Evolutionary conservation across 257 asterid species (phyloP).

Genomic region (Prunella vulgaris): DNA sequence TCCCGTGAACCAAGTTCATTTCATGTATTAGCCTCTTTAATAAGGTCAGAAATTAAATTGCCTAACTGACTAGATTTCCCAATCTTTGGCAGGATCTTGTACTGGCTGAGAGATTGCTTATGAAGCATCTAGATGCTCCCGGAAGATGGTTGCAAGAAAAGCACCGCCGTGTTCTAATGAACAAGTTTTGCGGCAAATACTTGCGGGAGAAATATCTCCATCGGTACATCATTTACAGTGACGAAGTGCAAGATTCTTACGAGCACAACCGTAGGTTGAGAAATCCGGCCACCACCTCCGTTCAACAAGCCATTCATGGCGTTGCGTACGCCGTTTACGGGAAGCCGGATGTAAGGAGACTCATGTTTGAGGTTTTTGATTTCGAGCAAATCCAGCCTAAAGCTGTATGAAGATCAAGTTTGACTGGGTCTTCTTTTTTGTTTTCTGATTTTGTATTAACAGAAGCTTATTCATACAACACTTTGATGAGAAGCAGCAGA

Average conservation of each 20-base stretch:
- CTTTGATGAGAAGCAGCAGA: constrained; percentile 6
- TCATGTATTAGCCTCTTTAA: too few relatives aligned
- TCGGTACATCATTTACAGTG: constrained; percentile 73
- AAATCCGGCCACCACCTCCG: constrained; percentile 94
- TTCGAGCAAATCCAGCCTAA: constrained; percentile 93
- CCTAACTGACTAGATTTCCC: not conserved
- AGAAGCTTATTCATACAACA: constrained; percentile 5
- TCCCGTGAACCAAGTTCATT: too few relatives aligned
- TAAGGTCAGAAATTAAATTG: too few relatives aligned
- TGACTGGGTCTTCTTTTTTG: not conserved
- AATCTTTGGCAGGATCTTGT: constrained; percentile 66
- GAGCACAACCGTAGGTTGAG: constrained; percentile 92
- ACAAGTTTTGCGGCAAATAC: constrained; percentile 89
- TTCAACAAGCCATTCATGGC: constrained; percentile 96
- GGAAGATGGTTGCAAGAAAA: constrained; percentile 88
- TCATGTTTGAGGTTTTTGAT: constrained; percentile 96
- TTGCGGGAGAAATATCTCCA: constrained; percentile 87
- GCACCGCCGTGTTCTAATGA: constrained; percentile 81
- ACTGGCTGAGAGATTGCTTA: constrained; percentile 90
- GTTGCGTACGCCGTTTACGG: constrained; percentile 83
- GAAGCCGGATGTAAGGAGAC: constrained; percentile 91
- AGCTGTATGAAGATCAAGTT: constrained; percentile 25
- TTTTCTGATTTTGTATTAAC: not conserved
- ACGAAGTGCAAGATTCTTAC: constrained; percentile 75
- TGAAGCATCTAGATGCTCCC: constrained; percentile 97